Evolutionary conservation across 1,284 basidiomycete genomes (phyloP).

Genomic region (Tilletiopsis washingtonensis): DNA sequence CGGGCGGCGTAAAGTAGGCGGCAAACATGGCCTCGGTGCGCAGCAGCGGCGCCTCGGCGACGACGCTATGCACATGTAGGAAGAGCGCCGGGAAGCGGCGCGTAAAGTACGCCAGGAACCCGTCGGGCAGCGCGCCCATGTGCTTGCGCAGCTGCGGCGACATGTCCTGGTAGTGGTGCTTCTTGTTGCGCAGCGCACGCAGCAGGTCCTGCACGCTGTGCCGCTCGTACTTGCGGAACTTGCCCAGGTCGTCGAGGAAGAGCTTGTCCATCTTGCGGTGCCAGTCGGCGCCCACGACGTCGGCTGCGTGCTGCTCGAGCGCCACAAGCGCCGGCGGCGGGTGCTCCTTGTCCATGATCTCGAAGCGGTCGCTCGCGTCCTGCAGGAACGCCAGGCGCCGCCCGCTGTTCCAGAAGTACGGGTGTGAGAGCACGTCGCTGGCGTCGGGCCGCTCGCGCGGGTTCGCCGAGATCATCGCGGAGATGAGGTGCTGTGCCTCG

Average conservation of each 20-base stretch:
- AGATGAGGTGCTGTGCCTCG: conserved; percentile 42
- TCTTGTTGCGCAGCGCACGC: conserved; percentile 92
- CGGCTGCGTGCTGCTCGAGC: conserved; percentile 57
- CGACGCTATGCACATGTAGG: conserved; percentile 78
- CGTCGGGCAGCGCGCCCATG: conserved; percentile 80
- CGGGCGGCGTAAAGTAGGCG: conserved; percentile 19
- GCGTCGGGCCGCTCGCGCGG: conserved; percentile 67
- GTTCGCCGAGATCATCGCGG: conserved; percentile 31
- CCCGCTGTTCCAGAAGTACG: conserved; percentile 89
- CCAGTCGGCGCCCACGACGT: conserved; percentile 63
- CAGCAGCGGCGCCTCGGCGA: conserved; percentile 51
- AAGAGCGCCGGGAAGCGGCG: conserved; percentile 81
- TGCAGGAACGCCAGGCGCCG: conserved; percentile 85
- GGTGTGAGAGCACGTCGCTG: conserved; percentile 74
- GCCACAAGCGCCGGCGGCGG: conserved; percentile 66
- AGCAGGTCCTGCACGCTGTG: conserved; percentile 81
- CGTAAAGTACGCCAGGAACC: conserved; percentile 87
- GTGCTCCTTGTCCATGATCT: conserved; percentile 82
- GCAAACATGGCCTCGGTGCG: conserved; percentile 31
- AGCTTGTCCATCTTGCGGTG: conserved; percentile 72
- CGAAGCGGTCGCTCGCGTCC: conserved; percentile 93
- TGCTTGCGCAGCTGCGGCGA: conserved; percentile 79
- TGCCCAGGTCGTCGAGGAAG: conserved; percentile 88
- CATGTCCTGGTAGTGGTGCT: conserved; percentile 95
- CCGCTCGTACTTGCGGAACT: conserved; percentile 89